Conservation (phyloP, 805 yeast genomes). For the Yarrowia sp. region DNA sequence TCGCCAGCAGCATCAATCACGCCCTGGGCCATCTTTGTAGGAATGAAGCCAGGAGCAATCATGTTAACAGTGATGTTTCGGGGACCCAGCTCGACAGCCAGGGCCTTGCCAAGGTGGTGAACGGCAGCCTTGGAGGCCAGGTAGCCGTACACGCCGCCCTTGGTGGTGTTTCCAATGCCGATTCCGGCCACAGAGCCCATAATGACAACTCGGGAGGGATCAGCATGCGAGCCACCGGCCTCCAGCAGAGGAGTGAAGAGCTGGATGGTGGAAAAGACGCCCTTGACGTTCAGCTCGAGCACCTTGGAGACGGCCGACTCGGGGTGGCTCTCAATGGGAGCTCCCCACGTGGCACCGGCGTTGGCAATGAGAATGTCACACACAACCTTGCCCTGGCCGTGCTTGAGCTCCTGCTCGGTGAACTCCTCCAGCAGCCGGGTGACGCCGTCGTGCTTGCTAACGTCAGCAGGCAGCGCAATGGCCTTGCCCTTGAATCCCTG, state of each 20-base stretch:
- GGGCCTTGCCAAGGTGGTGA: constrained; percentile 66
- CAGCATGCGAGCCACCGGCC: constrained; percentile 59
- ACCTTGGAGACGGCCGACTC: constrained; percentile 68
- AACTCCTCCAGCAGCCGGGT: constrained; percentile 51
- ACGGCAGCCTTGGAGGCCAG: constrained; percentile 78
- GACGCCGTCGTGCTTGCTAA: constrained; percentile 59
- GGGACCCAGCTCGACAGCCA: constrained; percentile 72
- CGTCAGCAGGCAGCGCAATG: constrained; percentile 63
- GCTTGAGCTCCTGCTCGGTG: constrained; percentile 50
- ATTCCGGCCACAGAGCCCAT: constrained; percentile 72
- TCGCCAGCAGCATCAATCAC: constrained; percentile 62
- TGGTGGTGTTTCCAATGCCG: constrained; percentile 51
- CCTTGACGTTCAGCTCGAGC: constrained; percentile 66
- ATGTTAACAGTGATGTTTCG: constrained; percentile 71
- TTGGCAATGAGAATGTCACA: constrained; percentile 74
- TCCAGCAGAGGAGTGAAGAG: constrained; percentile 64
- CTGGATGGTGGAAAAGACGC: constrained; percentile 72
- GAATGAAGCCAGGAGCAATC: constrained; percentile 80
- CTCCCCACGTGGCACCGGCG: constrained; percentile 85
- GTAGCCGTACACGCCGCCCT: constrained; percentile 71
- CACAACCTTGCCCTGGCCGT: constrained; percentile 46
- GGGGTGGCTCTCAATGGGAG: constrained; percentile 65
- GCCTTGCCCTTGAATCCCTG: constrained; percentile 50
- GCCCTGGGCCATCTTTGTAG: constrained; percentile 76
- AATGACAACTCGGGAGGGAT: constrained; percentile 69